Evolutionary conservation across 352 stramenopile species (phyloP), one percentile per base, ranked within the genome.

Genomic region (Thraustochytrium striatum): DNA sequence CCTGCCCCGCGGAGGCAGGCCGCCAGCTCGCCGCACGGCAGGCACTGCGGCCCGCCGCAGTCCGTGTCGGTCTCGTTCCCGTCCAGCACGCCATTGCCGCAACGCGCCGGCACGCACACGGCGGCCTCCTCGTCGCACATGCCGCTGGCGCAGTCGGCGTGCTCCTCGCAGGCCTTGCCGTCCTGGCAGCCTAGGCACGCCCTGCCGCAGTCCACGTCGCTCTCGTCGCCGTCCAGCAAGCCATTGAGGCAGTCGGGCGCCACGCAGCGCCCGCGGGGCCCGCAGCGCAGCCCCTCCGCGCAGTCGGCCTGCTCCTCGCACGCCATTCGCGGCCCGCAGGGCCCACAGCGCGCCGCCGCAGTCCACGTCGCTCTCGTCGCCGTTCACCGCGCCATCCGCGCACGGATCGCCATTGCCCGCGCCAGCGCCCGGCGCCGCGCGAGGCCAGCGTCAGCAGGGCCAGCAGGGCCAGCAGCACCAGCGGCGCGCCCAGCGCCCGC

Each of bases 361-460:
- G 47, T 81, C 72, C 5, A 80, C 59, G 41, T 80, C 72, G 35
- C 61, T 61, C 36, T 81, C 72, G 32, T 43, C 19, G 25, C 72
- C 72, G 47, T 81, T 78, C n/a, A 72, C 16, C 0, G 61, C n/a
- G n/a, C 72, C 72, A 44, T 81, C 61, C 8, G 35, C 30, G 52
- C 72, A 81, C 13, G 57, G 35, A 8, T 19, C 70, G 35, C 57
- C 33, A 50, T 61, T 62, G 61, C 72, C 81, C 9, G 28, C 11
- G 32, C 5, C 28, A 9, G 57, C 13, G 35, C 32, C 9, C 32
- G 70, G 38, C n/a, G n/a, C n/a, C n/a, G n/a, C n/a, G n/a, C n/a
- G n/a, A n/a, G n/a, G n/a, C n/a, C n/a, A n/a, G n/a, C n/a, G n/a
- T n/a, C n/a, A n/a, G n/a, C n/a, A n/a, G n/a, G n/a, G n/a, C n/a